These are phyloP conservation scores for Kwoniella newhampshirensis DNA, from an alignment of 768 basidiomycete genomes.

Conservation along the genomic window DNA sequence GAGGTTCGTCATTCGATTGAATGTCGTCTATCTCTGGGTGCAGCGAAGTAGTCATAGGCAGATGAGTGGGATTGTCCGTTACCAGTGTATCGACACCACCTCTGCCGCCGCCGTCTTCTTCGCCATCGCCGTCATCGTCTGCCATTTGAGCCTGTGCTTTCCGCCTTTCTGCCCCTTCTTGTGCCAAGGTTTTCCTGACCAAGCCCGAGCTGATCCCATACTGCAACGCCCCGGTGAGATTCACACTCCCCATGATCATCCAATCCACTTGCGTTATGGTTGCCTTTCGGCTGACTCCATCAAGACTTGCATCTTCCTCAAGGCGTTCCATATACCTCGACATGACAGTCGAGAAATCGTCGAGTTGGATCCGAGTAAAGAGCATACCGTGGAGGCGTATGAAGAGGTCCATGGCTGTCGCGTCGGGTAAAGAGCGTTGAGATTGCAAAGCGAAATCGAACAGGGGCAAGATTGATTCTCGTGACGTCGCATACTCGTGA, in stretches of 20 bases:
- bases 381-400: slow-evolving; percentile 94
- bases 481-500: slow-evolving; percentile 81
- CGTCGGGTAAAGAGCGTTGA: slow-evolving; percentile 71
- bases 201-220: slow-evolving; percentile 76
- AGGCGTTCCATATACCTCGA: slow-evolving; percentile 84
- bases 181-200: slow-evolving; percentile 63
- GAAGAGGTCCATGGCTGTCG: slow-evolving; percentile 68
- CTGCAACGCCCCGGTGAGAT: slow-evolving; percentile 77
- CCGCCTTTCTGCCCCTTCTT: slow-evolving; percentile 54
- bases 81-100: background rate
- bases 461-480: slow-evolving; percentile 83
- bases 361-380: slow-evolving; percentile 90
- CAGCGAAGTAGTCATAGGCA: background rate
- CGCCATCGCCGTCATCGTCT: slow-evolving; percentile 51
- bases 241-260: slow-evolving; percentile 93
- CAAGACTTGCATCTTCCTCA: slow-evolving; percentile 66
- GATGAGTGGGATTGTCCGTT: background rate
- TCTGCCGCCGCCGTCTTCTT: slow-evolving; percentile 28
- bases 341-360: slow-evolving; percentile 79
- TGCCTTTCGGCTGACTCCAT: slow-evolving; percentile 16
- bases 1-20: slow-evolving; percentile 37
- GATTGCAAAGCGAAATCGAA: slow-evolving; percentile 77
- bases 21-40: background rate
- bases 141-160: slow-evolving; percentile 25
- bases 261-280: slow-evolving; percentile 65